Evolutionary conservation across 345 rosid genomes (phyloP).

Genomic region (Salix udensis): DNA sequence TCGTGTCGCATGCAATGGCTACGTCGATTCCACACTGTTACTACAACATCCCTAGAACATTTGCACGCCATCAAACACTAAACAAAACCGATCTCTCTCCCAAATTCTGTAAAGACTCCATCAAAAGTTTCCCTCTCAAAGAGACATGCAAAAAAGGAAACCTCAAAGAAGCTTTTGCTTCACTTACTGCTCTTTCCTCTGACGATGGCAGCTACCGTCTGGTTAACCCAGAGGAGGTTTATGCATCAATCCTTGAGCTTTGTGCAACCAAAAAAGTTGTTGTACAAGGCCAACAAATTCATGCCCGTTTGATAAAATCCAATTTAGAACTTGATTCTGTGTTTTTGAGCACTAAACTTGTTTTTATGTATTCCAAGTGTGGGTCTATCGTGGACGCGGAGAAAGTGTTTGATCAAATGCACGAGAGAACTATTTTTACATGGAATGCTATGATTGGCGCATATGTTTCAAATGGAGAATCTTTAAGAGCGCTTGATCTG

Average conservation of each 20-base stretch:
- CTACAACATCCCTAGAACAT: slow-evolving; percentile 10
- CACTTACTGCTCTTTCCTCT: slow-evolving; percentile 16
- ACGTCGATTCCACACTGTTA: background rate
- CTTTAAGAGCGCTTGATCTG: slow-evolving; percentile 43
- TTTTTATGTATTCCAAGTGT: slow-evolving; percentile 65
- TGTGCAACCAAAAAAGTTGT: slow-evolving; percentile 42
- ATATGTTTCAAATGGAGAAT: slow-evolving; percentile 52
- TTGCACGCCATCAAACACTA: slow-evolving; percentile 4
- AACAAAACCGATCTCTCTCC: slow-evolving; percentile 17
- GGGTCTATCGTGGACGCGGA: slow-evolving; percentile 49
- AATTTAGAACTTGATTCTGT: slow-evolving; percentile 16
- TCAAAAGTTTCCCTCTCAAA: slow-evolving; percentile 21
- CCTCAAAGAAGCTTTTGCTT: slow-evolving; percentile 41
- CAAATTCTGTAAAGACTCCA: slow-evolving; percentile 8
- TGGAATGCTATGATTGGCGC: slow-evolving; percentile 84
- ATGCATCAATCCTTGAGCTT: slow-evolving; percentile 45
- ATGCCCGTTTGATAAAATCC: slow-evolving; percentile 50
- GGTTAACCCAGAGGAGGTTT: slow-evolving; percentile 27
- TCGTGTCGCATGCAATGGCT: slow-evolving; percentile 14
- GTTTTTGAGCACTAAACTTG: slow-evolving; percentile 61
- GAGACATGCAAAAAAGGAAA: slow-evolving; percentile 25
- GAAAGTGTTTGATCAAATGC: slow-evolving; percentile 64
- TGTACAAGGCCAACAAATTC: slow-evolving; percentile 50
- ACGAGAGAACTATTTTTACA: slow-evolving; percentile 48
- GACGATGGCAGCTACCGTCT: background rate